phyloP scores from a whole-genome alignment of 768 basidiomycete genomes.

The Suillus subluteus region DNA sequence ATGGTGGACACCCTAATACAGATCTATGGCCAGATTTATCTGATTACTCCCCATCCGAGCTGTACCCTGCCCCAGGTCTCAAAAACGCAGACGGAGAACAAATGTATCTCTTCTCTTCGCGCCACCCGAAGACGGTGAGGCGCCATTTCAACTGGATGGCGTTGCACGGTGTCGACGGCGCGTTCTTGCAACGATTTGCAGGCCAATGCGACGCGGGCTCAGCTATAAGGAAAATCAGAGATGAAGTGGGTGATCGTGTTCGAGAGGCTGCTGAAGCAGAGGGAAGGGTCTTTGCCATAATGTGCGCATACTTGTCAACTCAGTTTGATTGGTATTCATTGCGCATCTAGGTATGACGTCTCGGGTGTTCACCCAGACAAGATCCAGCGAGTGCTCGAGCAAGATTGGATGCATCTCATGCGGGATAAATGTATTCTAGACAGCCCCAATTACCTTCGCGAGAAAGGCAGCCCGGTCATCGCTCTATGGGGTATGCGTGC shows the following conservation, averaged over 20 bases:
- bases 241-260: slow-evolving; percentile 75
- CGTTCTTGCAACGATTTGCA: slow-evolving; percentile 79
- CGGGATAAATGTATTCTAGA: slow-evolving; percentile 62
- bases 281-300: slow-evolving; percentile 82
- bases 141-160: slow-evolving; percentile 75
- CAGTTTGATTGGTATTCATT: slow-evolving; percentile 7
- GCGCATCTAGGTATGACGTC: slow-evolving; percentile 71
- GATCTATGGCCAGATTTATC: slow-evolving; percentile 85
- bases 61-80: slow-evolving; percentile 71
- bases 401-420: slow-evolving; percentile 77
- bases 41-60: slow-evolving; percentile 68
- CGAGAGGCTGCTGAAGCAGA: slow-evolving; percentile 79
- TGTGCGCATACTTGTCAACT: slow-evolving; percentile 50
- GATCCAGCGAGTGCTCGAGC: slow-evolving; percentile 66
- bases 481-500: slow-evolving; percentile 64
- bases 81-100: slow-evolving; percentile 58
- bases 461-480: slow-evolving; percentile 71
- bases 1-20: slow-evolving; percentile 71
- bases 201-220: slow-evolving; percentile 65
- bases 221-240: slow-evolving; percentile 65
- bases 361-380: slow-evolving; percentile 74
- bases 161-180: slow-evolving; percentile 77
- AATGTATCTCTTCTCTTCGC: slow-evolving; percentile 76
- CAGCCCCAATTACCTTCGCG: slow-evolving; percentile 73
- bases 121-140: slow-evolving; percentile 73